phyloP scores from a whole-genome alignment of 441 rosid genomes.

The Gossypium davidsonii region DNA sequence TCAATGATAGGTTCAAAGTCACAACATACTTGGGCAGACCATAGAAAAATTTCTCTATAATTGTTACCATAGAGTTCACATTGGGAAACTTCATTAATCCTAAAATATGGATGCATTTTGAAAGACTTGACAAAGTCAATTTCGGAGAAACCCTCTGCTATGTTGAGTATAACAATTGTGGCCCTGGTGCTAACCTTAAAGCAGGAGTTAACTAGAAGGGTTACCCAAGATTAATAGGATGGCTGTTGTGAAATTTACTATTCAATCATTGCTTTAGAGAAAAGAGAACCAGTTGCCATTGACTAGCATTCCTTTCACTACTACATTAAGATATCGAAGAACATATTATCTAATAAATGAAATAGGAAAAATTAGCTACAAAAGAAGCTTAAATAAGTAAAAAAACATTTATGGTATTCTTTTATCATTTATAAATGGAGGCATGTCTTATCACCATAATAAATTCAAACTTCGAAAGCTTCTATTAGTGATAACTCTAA shows the following conservation, averaged over 20 bases:
- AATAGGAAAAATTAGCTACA: too few species aligned
- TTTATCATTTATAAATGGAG: too few species aligned
- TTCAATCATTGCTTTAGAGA: neutral
- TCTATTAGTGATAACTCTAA: too few species aligned
- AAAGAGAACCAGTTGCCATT: neutral
- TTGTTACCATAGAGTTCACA: neutral
- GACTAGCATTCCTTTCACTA: neutral
- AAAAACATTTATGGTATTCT: too few species aligned
- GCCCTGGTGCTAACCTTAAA: neutral
- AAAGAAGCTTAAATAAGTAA: too few species aligned
- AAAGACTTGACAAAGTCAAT: neutral
- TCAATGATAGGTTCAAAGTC: neutral
- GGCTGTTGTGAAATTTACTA: neutral
- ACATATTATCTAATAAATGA: neutral
- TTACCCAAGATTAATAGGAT: neutral
- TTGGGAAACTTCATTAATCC: neutral
- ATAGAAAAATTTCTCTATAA: neutral
- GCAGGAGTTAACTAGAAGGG: neutral
- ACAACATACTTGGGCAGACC: neutral
- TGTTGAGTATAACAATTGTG: neutral
- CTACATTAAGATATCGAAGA: neutral
- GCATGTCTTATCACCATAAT: too few species aligned
- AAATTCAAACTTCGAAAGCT: too few species aligned
- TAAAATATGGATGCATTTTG: neutral
- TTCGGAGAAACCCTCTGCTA: neutral